Evolutionary conservation across 2,329 filamentous ascomycete genomes (phyloP), one percentile per base, ranked within the genome.

Genomic region (Phaeomoniella chlamydospora): DNA sequence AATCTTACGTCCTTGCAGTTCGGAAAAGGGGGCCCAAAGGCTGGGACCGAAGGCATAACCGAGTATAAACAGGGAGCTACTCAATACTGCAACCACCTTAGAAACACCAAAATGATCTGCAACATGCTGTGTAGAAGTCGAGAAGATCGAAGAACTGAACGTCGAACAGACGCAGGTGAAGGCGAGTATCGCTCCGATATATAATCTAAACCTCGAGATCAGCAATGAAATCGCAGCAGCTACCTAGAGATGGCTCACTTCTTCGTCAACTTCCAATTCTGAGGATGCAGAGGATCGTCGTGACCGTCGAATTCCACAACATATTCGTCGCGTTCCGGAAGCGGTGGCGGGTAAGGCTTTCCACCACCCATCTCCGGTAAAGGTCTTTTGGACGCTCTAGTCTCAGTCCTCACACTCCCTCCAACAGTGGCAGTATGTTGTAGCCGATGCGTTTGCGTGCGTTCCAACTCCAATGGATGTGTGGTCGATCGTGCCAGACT

Each of bases 241-340:
- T 45, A 3, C 35, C 29, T 34, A 39, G 9, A 26, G 22, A 9
- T 26, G n/a, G n/a, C 22, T 26, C n/a, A 26, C 30, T 92, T 93
- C 63, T 82, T 87, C 51, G 62, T 72, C 37, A 80, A 49, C 0
- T 80, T 68, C 85, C 85, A 93, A 53, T 93, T 93, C 59, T 87
- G 80, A 1, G 83, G 78, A 55, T 92, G 84, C 41, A 86, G 50
- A 2, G 84, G 84, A 49, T 93, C 85, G 43, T 85, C 68, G 1
- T 74, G 77, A 0, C 84, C 85, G 45, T 86, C 77, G 50, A 92
- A 93, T 55, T 84, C 69, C 13, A 73, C 69, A 3, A 73, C 68
- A 49, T 74, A 74, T 39, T 72, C 65, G 44, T 73, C 68, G 40
- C 59, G 56, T n/a, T 62, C 63, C 4, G 68, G 68, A 11, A 74